These are phyloP conservation scores for Camellia sinensis DNA, from an alignment of 148 eudicot species.

Conservation along the genomic window DNA sequence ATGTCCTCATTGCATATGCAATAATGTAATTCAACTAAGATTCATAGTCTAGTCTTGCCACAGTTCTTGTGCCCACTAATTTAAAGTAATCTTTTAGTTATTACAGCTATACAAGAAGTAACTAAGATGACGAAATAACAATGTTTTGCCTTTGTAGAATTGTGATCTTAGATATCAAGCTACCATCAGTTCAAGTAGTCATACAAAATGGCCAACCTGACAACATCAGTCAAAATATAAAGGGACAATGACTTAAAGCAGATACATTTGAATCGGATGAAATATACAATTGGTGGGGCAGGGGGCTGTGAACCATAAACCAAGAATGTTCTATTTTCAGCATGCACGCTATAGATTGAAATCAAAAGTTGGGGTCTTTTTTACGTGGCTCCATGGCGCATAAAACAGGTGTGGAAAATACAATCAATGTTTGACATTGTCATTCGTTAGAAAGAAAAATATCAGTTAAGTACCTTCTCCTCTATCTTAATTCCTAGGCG, in stretches of 20 bases:
- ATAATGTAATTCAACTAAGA: background rate
- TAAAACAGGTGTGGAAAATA: background rate
- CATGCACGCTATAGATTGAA: background rate
- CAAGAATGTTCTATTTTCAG: background rate
- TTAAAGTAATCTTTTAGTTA: background rate
- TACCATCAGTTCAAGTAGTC: background rate
- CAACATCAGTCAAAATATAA: background rate
- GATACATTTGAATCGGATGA: background rate
- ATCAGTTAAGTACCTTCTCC: conserved; percentile 62
- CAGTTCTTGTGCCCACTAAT: background rate
- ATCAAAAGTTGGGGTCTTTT: background rate
- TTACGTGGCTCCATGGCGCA: background rate
- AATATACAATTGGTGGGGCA: background rate
- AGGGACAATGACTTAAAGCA: background rate
- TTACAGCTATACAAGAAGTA: background rate
- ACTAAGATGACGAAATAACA: background rate
- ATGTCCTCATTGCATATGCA: background rate
- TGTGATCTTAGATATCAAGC: background rate
- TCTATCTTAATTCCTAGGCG: conserved; percentile 71
- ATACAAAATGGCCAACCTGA: background rate
- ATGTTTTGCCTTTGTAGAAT: background rate
- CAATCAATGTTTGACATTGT: background rate
- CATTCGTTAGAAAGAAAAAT: background rate
- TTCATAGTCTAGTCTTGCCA: background rate
- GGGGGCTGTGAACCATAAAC: background rate